phyloP scores from a whole-genome alignment of 208 protist genomes.

The Wallacemonas sp. region DNA sequence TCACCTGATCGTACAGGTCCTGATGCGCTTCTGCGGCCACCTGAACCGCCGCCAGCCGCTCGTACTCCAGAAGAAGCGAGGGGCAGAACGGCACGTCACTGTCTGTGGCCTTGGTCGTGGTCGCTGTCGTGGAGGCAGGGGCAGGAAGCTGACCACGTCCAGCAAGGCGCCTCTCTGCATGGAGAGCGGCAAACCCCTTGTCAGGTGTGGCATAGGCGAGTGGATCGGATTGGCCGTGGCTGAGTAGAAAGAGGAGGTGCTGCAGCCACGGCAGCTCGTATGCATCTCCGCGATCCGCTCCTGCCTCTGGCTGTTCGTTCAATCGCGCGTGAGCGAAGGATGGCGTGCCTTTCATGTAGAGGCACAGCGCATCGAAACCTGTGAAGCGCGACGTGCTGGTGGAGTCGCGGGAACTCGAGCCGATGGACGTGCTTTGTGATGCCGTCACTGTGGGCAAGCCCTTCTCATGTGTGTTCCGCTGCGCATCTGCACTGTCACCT shows the following conservation, averaged over 20 bases:
- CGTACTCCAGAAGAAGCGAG: not conserved
- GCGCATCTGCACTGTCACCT: no score
- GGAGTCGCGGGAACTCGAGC: no score
- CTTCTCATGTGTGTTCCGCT: not conserved
- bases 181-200: no score
- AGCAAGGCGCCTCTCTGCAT: no score
- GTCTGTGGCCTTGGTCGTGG: not conserved
- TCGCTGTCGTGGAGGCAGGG: not conserved
- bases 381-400: not conserved
- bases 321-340: not conserved
- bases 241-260: constrained; percentile 52
- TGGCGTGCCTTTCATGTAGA: constrained; percentile 7
- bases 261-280: constrained; percentile 32
- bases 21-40: constrained; percentile 2
- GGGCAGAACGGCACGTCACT: not conserved
- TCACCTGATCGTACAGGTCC: constrained; percentile 19
- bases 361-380: constrained; percentile 6
- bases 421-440: no score
- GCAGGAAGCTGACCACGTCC: not conserved
- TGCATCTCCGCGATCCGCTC: not conserved
- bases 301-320: not conserved
- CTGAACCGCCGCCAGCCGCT: not conserved
- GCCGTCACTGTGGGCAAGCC: not conserved
- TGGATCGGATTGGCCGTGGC: constrained; percentile 20
- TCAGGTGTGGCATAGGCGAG: constrained; percentile 21